These are phyloP conservation scores for Claviceps arundinis DNA, from an alignment of 2,329 filamentous ascomycete genomes.

Conservation along the genomic window DNA sequence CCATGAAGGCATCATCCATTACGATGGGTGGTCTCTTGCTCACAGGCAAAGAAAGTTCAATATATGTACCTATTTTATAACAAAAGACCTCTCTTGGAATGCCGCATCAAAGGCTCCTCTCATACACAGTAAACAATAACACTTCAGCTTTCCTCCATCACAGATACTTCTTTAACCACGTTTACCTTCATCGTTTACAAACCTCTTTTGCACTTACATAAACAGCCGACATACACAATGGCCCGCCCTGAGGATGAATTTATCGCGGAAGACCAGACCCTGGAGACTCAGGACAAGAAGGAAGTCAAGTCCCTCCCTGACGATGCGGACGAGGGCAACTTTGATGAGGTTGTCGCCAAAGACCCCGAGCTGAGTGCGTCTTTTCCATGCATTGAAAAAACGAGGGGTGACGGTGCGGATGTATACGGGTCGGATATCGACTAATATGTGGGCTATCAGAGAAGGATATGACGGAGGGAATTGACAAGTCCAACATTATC, in stretches of 20 bases:
- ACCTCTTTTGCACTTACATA: too few relatives aligned
- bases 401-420: too few relatives aligned
- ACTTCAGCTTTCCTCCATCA: too few relatives aligned
- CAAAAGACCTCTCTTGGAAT: background rate
- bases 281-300: background rate
- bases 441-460: background rate
- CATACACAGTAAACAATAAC: too few relatives aligned
- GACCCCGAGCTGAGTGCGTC: conserved; percentile 3
- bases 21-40: too few relatives aligned
- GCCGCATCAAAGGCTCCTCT: too few relatives aligned
- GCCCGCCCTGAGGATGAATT: conserved; percentile 1
- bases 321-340: background rate
- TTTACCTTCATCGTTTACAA: too few relatives aligned
- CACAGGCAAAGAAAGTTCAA: background rate
- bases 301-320: conserved; percentile 4
- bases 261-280: conserved; percentile 1
- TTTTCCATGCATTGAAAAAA: background rate
- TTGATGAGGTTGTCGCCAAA: conserved; percentile 1
- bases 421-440: too few relatives aligned
- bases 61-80: background rate
- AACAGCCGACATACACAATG: background rate
- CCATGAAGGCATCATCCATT: background rate
- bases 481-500: conserved; percentile 5
- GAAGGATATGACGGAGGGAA: conserved; percentile 1
- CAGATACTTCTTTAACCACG: too few relatives aligned